A percentile compares a stretch with the other conserved stretches of the same genome.
Conservation (phyloP, 176 grass and related monocot genomes). For the Alopecurus myosuroides region DNA sequence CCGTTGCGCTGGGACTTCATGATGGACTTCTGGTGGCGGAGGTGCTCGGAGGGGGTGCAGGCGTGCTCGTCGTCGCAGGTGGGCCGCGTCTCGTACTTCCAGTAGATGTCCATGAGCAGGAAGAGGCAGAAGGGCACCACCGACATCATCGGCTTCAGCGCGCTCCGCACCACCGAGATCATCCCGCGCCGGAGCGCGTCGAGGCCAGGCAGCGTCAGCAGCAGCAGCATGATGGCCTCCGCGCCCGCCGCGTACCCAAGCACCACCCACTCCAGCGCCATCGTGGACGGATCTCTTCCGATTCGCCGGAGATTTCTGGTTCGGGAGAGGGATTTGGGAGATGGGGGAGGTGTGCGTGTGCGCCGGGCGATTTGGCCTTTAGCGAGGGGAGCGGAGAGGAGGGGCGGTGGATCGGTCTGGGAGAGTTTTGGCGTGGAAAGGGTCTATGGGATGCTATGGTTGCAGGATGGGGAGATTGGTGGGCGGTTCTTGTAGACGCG, state of each 20-base stretch:
- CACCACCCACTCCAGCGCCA: constrained; percentile 98
- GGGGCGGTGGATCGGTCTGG: constrained; percentile 36
- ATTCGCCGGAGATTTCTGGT: not conserved
- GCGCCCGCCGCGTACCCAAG: constrained; percentile 81
- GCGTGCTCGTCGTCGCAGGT: constrained; percentile 70
- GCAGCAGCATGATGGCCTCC: constrained; percentile 97
- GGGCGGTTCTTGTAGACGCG: not conserved
- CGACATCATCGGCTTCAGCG: constrained; percentile 88
- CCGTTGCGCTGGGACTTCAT: constrained; percentile 96
- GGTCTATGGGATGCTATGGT: not conserved
- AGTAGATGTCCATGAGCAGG: constrained; percentile 91
- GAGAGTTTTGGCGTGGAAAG: not conserved
- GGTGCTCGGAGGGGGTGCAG: constrained; percentile 84
- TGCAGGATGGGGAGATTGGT: fast-evolving
- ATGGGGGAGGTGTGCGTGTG: not conserved
- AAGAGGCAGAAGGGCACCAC: constrained; percentile 95
- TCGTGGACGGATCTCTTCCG: constrained; percentile 3
- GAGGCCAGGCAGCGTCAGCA: constrained; percentile 78
- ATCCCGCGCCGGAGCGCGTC: constrained; percentile 76
- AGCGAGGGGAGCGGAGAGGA: constrained; percentile 28
- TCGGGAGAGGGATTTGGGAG: not conserved
- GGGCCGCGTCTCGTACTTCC: constrained; percentile 93
- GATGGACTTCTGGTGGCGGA: constrained; percentile 97
- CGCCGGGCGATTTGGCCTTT: not conserved
- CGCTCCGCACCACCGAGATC: constrained; percentile 60